Percentiles rank a stretch among this genome's conserved stretches.
These are phyloP conservation scores for Oryza glaberrima DNA, from an alignment of 176 grass and related monocot species.

Conservation along the genomic window DNA sequence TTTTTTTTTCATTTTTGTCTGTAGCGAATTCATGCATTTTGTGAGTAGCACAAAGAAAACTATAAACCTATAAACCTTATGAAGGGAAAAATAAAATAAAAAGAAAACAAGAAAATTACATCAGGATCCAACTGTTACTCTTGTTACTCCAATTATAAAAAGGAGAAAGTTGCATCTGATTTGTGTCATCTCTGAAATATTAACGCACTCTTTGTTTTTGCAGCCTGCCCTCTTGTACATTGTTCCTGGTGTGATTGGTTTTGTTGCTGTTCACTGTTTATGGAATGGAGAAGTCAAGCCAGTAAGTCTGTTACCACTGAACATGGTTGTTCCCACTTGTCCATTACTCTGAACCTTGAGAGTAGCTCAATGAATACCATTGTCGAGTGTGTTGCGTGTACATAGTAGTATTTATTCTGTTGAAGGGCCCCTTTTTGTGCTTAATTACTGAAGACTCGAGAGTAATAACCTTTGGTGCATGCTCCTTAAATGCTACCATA, in stretches of 20 bases:
- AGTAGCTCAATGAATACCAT: neutral
- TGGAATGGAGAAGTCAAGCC: slow-evolving; percentile 83
- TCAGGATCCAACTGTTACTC: neutral
- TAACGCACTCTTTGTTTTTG: neutral
- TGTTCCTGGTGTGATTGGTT: slow-evolving; percentile 85
- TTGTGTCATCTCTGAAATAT: neutral
- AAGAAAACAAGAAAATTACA: neutral
- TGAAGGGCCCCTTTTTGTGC: neutral
- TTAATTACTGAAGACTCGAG: neutral
- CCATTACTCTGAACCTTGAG: neutral
- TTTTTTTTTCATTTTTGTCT: neutral
- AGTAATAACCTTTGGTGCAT: neutral
- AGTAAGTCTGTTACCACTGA: slow-evolving; percentile 45
- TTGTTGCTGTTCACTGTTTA: slow-evolving; percentile 69
- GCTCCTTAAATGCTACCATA: neutral
- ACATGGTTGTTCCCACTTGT: neutral
- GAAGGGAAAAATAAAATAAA: neutral
- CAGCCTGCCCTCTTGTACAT: slow-evolving; percentile 92
- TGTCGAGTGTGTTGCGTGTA: neutral
- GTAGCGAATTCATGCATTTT: neutral
- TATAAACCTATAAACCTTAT: neutral
- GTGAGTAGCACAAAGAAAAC: neutral
- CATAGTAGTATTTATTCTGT: neutral
- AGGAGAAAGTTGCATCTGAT: neutral
- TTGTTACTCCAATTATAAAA: neutral